Evolutionary conservation across 1,284 basidiomycete species (phyloP), one percentile per base, ranked within the genome.

Genomic region (Cystobasidium pallidum): DNA sequence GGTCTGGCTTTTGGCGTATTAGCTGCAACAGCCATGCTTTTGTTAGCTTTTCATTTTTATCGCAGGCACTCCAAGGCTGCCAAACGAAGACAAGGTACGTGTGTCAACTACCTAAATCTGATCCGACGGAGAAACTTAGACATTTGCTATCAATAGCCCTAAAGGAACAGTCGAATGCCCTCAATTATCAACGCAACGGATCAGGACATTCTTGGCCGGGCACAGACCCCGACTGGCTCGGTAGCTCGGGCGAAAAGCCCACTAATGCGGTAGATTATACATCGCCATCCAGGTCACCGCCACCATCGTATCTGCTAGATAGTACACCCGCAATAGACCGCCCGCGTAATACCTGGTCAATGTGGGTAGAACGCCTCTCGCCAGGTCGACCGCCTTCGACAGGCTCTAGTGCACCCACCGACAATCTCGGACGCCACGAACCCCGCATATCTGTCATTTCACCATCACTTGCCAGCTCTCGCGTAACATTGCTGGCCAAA

Each of bases 401-500:
- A 10, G 32, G 17, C 6, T 1, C 57, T 17, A 59, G 57, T 21
- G 57, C 32, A 13, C 17, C 36, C 6, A 21, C 26, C n/a, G 26
- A 15, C 15, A 24, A 19, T 30, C 21, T 41, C 45, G 58, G 6
- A 26, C 15, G 13, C 4, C 6, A 36, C 34, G 51, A 41, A 19
- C 34, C 51, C 1, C 64, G 64, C 10, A 43, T 66, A 24, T 54
- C 51, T 19, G 32, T 66, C 4, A 26, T 66, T 21, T 49, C 64
- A 2, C 64, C 64, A n/a, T 55, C 64, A 55, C 28, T 21, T 28
- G 64, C 11, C 28, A 57, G 64, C 52, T 54, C 47, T 66, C 52
- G 30, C 51, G 32, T 51, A 24, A 34, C 32, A 8, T n/a, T 55
- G 24, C 28, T 66, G 8, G 4, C 6, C 3, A 21, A 26, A 7